Evolutionary conservation across 2,329 filamentous ascomycete genomes (phyloP), one percentile per base, ranked within the genome.

Genomic region (Tolypocladium tundrense): DNA sequence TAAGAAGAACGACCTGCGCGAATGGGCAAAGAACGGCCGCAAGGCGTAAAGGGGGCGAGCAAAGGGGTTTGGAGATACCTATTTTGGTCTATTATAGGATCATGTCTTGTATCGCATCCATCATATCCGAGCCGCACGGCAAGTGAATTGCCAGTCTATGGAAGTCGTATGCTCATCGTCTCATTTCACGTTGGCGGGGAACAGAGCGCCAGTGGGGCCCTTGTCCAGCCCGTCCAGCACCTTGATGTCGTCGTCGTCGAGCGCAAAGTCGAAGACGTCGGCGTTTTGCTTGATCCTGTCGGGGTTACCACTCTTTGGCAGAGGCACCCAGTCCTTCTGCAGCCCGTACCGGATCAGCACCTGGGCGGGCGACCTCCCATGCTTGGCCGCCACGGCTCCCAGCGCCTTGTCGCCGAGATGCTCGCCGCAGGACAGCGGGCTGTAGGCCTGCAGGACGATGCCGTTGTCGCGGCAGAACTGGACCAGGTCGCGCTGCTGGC

Each of bases 1-100:
- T 60, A 87, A 91, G 81, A 99, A 99, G 84, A 97, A 96, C 67
- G 84, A 96, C 8, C 73, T 99, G 57, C 78, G 94, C 60, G 88
- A 90, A 64, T 96, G 92, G 93, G 89, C 88, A 2, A 71, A 69
- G 63, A 63, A 63, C 27, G 65, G 66, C 5, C 62, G 58, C 51
- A 64, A 65, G 54, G 55, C 57, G 24, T 62, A 56, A 54, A 21
- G 7, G 19, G 13, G 13, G 24, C 14, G n/a, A 16, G 54, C 24
- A 31, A 10, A 50, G 3, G 45, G 27, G 14, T 51, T 51, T n/a
- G 48, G 31, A 51, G n/a, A 8, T 35, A 19, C 31, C 31, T 35
- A 13, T 21, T 21, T 13, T n/a, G 48, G 31, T n/a, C 33, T 21
- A 33, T 33, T 14, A 14, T 21, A 21, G 48, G 48, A 37, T 14